Evolutionary conservation across 441 rosid species (phyloP).

Genomic region (Rhodomyrtus psidioides): DNA sequence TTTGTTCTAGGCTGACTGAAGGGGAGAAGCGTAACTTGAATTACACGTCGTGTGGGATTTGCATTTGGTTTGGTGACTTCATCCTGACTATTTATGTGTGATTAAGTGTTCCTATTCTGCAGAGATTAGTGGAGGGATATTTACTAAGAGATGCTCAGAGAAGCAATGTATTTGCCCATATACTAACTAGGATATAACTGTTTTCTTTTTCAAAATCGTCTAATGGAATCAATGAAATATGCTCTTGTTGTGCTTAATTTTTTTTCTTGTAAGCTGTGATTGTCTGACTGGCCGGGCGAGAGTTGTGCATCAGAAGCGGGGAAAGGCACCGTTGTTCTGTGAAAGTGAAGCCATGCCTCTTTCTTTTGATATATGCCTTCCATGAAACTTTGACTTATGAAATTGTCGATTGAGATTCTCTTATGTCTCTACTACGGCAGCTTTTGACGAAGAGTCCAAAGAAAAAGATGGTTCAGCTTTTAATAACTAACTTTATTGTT

Average conservation of each 20-base stretch:
- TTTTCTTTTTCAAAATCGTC: too few species aligned
- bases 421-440: background rate
- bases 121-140: slow-evolving; percentile 92
- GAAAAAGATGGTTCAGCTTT: background rate
- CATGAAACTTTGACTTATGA: background rate
- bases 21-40: too few species aligned
- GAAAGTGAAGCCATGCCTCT: slow-evolving; percentile 25
- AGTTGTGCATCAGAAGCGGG: slow-evolving; percentile 44
- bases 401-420: background rate
- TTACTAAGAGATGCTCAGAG: slow-evolving; percentile 88
- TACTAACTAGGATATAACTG: slow-evolving; percentile 22
- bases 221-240: too few species aligned
- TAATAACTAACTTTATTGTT: background rate
- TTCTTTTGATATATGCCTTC: background rate
- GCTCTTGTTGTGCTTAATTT: too few species aligned
- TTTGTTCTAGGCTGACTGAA: background rate
- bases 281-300: too few species aligned
- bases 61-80: too few species aligned
- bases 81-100: background rate
- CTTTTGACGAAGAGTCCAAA: background rate
- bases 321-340: slow-evolving; percentile 33
- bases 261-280: too few species aligned
- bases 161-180: slow-evolving; percentile 89
- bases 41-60: too few species aligned
- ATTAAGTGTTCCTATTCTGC: slow-evolving; percentile 16